Evolutionary conservation across 2,329 filamentous ascomycete species (phyloP), one percentile per base, ranked within the genome.

Genomic region (Cladosporium phlei): DNA sequence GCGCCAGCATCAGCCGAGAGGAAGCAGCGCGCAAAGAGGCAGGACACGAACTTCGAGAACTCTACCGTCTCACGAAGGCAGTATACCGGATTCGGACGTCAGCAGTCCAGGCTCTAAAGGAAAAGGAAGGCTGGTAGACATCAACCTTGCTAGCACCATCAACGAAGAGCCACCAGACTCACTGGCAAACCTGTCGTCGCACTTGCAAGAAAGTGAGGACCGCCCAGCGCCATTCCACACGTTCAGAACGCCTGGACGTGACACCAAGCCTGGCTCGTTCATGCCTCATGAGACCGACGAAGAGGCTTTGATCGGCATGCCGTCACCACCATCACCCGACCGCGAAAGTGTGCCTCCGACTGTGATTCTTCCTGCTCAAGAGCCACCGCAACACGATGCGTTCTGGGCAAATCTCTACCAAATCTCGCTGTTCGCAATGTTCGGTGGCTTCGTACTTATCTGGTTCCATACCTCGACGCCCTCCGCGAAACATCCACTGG

Each of bases 401-500:
- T 95, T 97, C 69, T 98, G 93, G 76, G 88, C 86, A 3, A 90
- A 88, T 68, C 75, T 96, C 33, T 98, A 90, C 64, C 70, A 95
- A 38, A 93, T 97, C 58, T 82, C 82, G 25, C 71, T 95, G 44
- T 89, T 87, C 35, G 85, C 85, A 29, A 78, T 97, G 61, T 79
- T 97, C 59, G 86, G 91, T 10, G 91, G 89, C 1, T 94, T 89
- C 59, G 82, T 95, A 53, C 76, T 98, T 11, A 85, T 95, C 19
- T 94, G 86, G 73, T 76, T 98, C 30, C 88, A 97, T 62, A 97
- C 91, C 2, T 81, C 86, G 14, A 72, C 83, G 1, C 84, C 86
- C 4, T 72, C 71, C 44, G 75, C 75, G 46, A 86, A 86, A 61
- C 77, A 78, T 50, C 84, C 85, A 1, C 78, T 94, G 47, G 91